Conservation (phyloP, 371 early-diverging fungal genomes). For the Mortierella sp. region DNA sequence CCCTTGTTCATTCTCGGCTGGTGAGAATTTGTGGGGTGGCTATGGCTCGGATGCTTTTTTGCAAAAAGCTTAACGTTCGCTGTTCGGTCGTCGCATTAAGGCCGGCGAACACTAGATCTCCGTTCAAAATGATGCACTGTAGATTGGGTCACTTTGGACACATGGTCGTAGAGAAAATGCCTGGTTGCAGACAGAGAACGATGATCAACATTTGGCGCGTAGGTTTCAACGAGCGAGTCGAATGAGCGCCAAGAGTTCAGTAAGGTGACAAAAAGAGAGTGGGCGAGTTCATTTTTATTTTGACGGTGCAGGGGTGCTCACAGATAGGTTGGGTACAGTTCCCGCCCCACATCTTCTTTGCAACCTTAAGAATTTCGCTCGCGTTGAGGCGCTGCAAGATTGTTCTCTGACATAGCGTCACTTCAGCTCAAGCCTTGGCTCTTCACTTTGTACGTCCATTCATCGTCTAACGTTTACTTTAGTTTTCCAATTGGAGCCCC, state of each 20-base stretch:
- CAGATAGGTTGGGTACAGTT: not conserved
- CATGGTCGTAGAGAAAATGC: too few species aligned
- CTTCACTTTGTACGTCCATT: not conserved
- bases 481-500: not conserved
- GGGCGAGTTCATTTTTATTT: not conserved
- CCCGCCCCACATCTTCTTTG: not conserved
- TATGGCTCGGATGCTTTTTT: not conserved
- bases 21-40: constrained; percentile 1
- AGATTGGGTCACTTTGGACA: too few species aligned
- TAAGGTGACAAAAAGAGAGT: constrained; percentile 2
- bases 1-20: constrained; percentile 2
- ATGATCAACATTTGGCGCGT: not conserved
- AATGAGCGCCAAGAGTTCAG: constrained; percentile 11
- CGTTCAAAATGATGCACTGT: too few species aligned
- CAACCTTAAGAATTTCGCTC: not conserved
- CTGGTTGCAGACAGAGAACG: not conserved
- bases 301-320: not conserved
- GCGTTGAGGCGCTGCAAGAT: too few species aligned
- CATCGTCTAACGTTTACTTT: not conserved
- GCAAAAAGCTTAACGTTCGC: too few species aligned
- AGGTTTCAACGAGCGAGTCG: not conserved
- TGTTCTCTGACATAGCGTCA: too few species aligned
- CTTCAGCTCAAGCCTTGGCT: not conserved
- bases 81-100: too few species aligned
- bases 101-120: too few species aligned